Evolutionary conservation across 495 filamentous ascomycete species (phyloP), one percentile per base, ranked within the genome.

Genomic region (Aspergillus sparsus): DNA sequence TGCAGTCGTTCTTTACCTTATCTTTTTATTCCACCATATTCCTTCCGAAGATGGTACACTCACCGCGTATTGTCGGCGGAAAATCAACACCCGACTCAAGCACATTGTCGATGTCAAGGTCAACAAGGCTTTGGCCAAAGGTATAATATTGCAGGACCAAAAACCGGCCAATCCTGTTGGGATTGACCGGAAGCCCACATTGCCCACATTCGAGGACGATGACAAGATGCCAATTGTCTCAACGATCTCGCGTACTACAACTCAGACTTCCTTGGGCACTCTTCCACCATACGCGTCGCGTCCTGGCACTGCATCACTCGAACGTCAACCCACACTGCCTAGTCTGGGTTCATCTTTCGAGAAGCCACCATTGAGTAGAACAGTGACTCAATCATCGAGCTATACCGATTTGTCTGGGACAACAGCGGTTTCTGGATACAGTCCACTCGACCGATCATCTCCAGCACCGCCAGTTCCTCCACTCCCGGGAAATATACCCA

Each of bases 11-110:
- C 83, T 95, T 42, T 98, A 96, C 71, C 71, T 96, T 32, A 80
- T 87, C 59, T 98, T 94, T 77, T 81, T 98, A 4, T 97, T 90
- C 82, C 88, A 91, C 72, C 89, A 91, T 64, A 95, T 98, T 58
- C 90, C 91, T 5, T 78, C 79, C 10, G 75, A 80, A 31, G 91
- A 96, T 68, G 89, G 89, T n/a, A 85, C 87, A 1, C 80, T 98
- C 18, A 82, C 83, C 11, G 85, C 85, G 12, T 98, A 95, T 74
- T 97, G 93, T 69, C 86, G 89, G 58, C 85, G 92, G 13, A 96
- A 97, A 76, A 86, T 96, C 69, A 92, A 95, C 67, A 85, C 80
- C 45, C 81, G 92, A 55, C 77, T 98, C 62, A 87, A 84, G 57
- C 81, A 85, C 52, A 94, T 98, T 62, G 92, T 97, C 5, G 79